Percentiles rank a stretch among this genome's conserved stretches.
Evolutionary conservation across 176 grass and related monocot genomes (phyloP).

Genomic region (Tillandsia leiboldiana): DNA sequence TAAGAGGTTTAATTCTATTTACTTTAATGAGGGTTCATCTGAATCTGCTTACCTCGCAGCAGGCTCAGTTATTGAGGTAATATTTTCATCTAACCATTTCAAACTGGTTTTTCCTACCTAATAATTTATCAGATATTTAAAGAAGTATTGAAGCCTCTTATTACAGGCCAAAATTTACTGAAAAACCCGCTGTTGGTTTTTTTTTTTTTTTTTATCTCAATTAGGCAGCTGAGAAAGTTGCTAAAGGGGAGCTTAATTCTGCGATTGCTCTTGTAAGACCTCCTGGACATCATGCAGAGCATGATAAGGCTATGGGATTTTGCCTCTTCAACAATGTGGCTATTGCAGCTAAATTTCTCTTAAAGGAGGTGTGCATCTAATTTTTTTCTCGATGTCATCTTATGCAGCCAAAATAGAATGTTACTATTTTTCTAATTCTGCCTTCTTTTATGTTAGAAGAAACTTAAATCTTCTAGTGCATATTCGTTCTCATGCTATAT

Average conservation of each 20-base stretch:
- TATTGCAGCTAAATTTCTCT: constrained; percentile 70
- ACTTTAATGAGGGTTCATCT: constrained; percentile 84
- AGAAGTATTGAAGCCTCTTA: background rate
- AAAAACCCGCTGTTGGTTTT: background rate
- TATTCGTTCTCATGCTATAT: background rate
- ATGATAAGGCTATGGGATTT: constrained; percentile 88
- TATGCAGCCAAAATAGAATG: constrained; percentile 4
- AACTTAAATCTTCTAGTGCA: no score
- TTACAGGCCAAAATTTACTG: background rate
- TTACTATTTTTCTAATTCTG: background rate
- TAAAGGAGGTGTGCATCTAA: constrained; percentile 56
- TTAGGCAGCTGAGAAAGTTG: constrained; percentile 88
- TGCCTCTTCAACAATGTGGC: constrained; percentile 98
- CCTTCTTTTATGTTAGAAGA: background rate
- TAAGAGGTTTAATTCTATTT: constrained; percentile 70
- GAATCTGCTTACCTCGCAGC: constrained; percentile 86
- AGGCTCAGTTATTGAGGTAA: constrained; percentile 78
- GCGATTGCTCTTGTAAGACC: constrained; percentile 88
- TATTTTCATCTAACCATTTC: background rate
- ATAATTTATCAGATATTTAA: background rate
- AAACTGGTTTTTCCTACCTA: background rate
- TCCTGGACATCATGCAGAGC: constrained; percentile 93
- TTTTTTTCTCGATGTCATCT: constrained; percentile 9
- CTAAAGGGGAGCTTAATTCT: constrained; percentile 65
- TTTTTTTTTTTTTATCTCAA: background rate